These are phyloP conservation scores for Melocanna baccifera DNA, from an alignment of 176 grass and related monocot genomes.

Conservation along the genomic window DNA sequence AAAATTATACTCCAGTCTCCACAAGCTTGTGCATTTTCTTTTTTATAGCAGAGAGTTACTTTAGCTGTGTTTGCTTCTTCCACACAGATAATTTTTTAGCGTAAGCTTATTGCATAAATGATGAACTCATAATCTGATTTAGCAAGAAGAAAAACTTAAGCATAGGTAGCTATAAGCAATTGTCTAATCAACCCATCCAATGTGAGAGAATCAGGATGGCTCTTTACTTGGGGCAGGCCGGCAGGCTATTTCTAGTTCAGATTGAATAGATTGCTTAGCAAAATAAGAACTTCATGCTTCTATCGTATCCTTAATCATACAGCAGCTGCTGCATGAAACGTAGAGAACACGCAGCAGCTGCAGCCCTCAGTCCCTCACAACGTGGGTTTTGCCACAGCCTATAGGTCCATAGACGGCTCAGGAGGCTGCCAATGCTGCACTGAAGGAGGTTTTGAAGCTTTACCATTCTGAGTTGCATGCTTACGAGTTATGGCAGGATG, in stretches of 20 bases:
- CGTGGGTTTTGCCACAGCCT: too few species aligned
- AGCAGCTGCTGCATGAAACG: too few species aligned
- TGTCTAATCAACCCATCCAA: neutral
- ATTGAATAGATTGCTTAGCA: neutral
- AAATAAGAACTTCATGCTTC: neutral
- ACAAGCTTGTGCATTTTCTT: neutral
- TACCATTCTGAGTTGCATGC: too few species aligned
- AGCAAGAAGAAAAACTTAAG: too few species aligned
- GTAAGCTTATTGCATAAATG: too few species aligned
- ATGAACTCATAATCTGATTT: neutral
- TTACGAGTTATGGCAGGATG: too few species aligned
- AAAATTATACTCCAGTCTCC: neutral
- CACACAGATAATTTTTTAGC: neutral
- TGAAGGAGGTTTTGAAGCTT: too few species aligned
- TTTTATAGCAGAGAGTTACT: too few species aligned
- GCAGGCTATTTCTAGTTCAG: neutral
- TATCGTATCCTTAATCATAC: neutral
- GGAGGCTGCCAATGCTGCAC: too few species aligned
- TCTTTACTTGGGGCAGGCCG: neutral
- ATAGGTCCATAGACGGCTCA: too few species aligned
- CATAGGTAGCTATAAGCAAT: neutral
- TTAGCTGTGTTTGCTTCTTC: neutral
- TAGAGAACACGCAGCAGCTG: conserved; percentile 86
- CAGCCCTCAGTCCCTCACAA: conserved; percentile 90
- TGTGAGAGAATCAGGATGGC: neutral